Percentiles rank a stretch among this genome's conserved stretches.
Evolutionary conservation across 495 filamentous ascomycete genomes (phyloP).

Genomic region (Aspergillus leporis): DNA sequence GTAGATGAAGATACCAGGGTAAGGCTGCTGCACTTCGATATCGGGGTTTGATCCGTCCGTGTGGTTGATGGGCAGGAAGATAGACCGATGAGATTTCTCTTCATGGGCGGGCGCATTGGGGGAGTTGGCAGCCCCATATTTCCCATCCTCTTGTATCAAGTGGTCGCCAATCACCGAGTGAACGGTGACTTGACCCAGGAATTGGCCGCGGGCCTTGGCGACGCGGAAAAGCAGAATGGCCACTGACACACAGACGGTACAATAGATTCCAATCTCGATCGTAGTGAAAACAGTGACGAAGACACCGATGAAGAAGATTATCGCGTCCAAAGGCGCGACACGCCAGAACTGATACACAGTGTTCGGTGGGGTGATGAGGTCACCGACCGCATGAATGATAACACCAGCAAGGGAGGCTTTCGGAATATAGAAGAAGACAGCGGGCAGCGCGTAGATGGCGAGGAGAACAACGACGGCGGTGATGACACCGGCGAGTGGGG

Average conservation of each 20-base stretch:
- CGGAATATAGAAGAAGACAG: slow-evolving; percentile 95
- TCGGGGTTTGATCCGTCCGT: slow-evolving; percentile 88
- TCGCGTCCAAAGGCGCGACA: slow-evolving; percentile 82
- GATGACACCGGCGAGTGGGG: slow-evolving; percentile 88
- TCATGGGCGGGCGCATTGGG: slow-evolving; percentile 31
- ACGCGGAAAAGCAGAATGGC: slow-evolving; percentile 84
- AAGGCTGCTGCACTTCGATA: slow-evolving; percentile 74
- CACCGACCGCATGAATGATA: slow-evolving; percentile 96
- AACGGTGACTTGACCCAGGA: slow-evolving; percentile 85
- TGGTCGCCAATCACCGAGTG: slow-evolving; percentile 88
- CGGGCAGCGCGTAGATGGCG: slow-evolving; percentile 90
- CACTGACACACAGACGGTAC: slow-evolving; percentile 71
- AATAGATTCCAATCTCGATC: slow-evolving; percentile 94
- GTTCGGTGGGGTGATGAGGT: slow-evolving; percentile 91
- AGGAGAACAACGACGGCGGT: slow-evolving; percentile 86
- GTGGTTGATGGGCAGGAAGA: slow-evolving; percentile 90
- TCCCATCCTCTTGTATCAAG: slow-evolving; percentile 60
- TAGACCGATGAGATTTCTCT: slow-evolving; percentile 54
- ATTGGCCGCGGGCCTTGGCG: slow-evolving; percentile 80
- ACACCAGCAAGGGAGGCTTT: slow-evolving; percentile 83
- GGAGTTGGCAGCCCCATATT: slow-evolving; percentile 54
- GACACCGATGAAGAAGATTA: slow-evolving; percentile 95
- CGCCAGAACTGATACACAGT: slow-evolving; percentile 96
- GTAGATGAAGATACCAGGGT: slow-evolving; percentile 96
- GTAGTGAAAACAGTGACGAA: slow-evolving; percentile 83